Evolutionary conservation across 2,329 filamentous ascomycete genomes (phyloP), one percentile per base, ranked within the genome.

Genomic region (Colletotrichum camelliae): DNA sequence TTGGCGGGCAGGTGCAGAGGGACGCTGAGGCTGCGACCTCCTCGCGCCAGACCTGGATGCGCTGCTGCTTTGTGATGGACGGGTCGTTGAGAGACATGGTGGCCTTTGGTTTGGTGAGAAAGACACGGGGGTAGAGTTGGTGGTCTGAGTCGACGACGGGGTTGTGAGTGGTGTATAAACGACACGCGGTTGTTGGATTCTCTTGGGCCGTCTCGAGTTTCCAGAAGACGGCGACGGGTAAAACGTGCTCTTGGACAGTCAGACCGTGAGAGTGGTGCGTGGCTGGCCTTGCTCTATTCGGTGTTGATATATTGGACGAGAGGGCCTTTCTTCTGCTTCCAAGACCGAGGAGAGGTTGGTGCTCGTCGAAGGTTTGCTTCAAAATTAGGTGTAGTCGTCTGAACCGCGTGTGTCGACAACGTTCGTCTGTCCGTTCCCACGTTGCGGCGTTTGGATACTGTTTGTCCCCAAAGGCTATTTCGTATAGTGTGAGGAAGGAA

Each of bases 31-130:
- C 80, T 43, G 83, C 83, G 64, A 91, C 87, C 81, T 91, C 89
- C 68, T 82, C 82, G 71, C 87, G 86, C 89, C 89, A 91, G 75
- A 87, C 84, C 74, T 87, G 81, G 77, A 91, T 89, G 80, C 86
- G 85, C 31, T 75, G 72, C 67, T 72, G 73, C 43, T 74, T 70
- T 29, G 62, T 48, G 48, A 71, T 21, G 10, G 64, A 24, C 31
- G 76, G 43, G 18, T 70, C 64, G 29, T 61, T 52, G 33, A 57
- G 73, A 27, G 72, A 67, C 74, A 76, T 76, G 16, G 62, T 74
- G 29, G 31, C 5, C 7, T 4, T 31, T 16, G n/a, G 29, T 15
- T 62, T 60, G 15, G 29, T 35, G 39, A 48, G 9, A 1, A 48
- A 3, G 18, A 61, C 5, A n/a, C 18, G 12, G 57, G 31, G 31